Percentiles rank a stretch among this genome's conserved stretches.
phyloP scores from a whole-genome alignment of 2,329 filamentous ascomycete genomes.

The Epichloe baconii region DNA sequence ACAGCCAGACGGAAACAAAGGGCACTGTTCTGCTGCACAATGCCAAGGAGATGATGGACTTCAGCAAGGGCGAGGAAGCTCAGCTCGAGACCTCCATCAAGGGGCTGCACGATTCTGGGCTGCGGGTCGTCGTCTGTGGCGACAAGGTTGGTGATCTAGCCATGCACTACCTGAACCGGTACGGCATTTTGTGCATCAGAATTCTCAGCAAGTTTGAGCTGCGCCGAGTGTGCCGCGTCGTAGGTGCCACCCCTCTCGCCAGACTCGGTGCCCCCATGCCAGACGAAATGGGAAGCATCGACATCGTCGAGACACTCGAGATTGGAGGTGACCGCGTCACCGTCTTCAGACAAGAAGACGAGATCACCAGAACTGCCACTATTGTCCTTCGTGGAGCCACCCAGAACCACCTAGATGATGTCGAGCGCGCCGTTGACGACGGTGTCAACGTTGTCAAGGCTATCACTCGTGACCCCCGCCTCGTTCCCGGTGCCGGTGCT shows the following conservation, averaged over 20 bases:
- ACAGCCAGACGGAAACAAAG: conserved; percentile 95
- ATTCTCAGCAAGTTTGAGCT: conserved; percentile 97
- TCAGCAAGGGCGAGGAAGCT: conserved; percentile 89
- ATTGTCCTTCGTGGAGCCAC: conserved; percentile 90
- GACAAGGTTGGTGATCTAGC: conserved; percentile 92
- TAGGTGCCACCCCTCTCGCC: conserved; percentile 91
- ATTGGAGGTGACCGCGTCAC: conserved; percentile 97
- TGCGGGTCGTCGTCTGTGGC: conserved; percentile 85
- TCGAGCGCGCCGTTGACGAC: conserved; percentile 94
- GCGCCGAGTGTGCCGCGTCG: conserved; percentile 84
- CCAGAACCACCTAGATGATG: conserved; percentile 93
- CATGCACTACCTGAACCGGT: conserved; percentile 95
- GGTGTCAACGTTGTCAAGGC: conserved; percentile 98
- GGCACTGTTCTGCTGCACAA: conserved; percentile 94
- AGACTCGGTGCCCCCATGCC: conserved; percentile 96
- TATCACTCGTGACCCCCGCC: conserved; percentile 80
- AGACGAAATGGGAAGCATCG: conserved; percentile 95
- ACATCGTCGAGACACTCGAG: conserved; percentile 92
- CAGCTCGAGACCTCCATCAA: conserved; percentile 88
- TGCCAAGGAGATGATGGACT: conserved; percentile 96
- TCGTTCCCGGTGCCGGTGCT: conserved; percentile 89
- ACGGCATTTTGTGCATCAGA: conserved; percentile 90
- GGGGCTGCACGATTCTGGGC: conserved; percentile 85
- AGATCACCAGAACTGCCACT: conserved; percentile 83
- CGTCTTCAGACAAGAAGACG: conserved; percentile 93